These are phyloP conservation scores for Hemisphaericaspora lyxosophila DNA, from an alignment of 1,139 yeast genomes.

Conservation along the genomic window DNA sequence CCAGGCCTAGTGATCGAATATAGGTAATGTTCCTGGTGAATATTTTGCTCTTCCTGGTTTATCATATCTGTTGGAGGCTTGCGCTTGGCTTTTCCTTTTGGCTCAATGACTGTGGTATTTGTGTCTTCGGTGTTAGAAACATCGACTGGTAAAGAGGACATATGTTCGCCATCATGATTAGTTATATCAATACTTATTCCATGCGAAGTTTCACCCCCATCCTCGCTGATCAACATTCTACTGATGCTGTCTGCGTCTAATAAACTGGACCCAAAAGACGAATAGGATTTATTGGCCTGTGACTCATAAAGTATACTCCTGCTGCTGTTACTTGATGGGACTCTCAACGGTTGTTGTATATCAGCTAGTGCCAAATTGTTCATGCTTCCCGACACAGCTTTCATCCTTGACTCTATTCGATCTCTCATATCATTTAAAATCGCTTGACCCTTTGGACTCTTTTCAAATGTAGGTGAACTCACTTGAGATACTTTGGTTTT, in stretches of 20 bases:
- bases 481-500: conserved; percentile 16
- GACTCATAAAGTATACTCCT: conserved; percentile 3
- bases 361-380: conserved; percentile 6
- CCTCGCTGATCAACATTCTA: neutral
- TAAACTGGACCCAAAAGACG: conserved; percentile 16
- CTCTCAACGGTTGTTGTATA: conserved; percentile 9
- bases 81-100: conserved; percentile 18
- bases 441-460: conserved; percentile 14
- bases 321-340: conserved; percentile 13
- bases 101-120: neutral
- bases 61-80: conserved; percentile 29
- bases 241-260: conserved; percentile 6
- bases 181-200: conserved; percentile 14
- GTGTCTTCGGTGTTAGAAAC: neutral
- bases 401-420: conserved; percentile 22
- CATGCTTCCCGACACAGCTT: conserved; percentile 9
- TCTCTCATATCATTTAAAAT: conserved; percentile 26
- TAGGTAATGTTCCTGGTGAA: too few relatives aligned
- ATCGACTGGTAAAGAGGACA: neutral
- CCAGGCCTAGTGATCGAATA: neutral
- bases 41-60: too few relatives aligned
- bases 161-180: conserved; percentile 11
- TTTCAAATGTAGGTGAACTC: conserved; percentile 3
- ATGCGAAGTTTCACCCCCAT: conserved; percentile 2
- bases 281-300: conserved; percentile 12